Percentiles rank a stretch among this genome's conserved stretches.
These are phyloP conservation scores for Aspergillus ochraceus DNA, from an alignment of 2,329 filamentous ascomycete species.

Conservation along the genomic window DNA sequence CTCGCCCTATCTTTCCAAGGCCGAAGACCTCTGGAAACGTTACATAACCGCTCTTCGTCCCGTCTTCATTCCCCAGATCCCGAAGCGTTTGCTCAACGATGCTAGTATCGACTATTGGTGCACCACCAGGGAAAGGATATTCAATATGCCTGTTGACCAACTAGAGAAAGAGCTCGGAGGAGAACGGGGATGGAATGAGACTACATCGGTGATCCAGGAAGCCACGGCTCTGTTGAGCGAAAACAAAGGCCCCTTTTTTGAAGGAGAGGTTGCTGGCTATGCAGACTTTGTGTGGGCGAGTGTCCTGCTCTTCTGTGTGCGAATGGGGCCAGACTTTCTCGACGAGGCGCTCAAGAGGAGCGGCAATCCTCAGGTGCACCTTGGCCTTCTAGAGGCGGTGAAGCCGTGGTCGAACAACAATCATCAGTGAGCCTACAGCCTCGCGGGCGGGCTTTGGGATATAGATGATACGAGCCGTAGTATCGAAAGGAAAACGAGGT, in stretches of 20 bases:
- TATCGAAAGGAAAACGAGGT: too few species aligned
- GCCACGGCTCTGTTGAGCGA: slow-evolving; percentile 39
- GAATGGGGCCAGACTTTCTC: slow-evolving; percentile 41
- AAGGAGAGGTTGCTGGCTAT: slow-evolving; percentile 57
- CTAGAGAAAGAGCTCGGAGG: background rate
- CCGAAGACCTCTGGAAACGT: background rate
- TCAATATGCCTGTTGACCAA: background rate
- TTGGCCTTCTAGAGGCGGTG: slow-evolving; percentile 14
- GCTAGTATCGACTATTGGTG: slow-evolving; percentile 57
- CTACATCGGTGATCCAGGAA: background rate
- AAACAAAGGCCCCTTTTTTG: slow-evolving; percentile 58
- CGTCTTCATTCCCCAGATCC: slow-evolving; percentile 52
- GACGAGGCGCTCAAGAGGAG: slow-evolving; percentile 34
- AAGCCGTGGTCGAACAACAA: background rate
- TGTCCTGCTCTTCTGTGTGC: slow-evolving; percentile 47
- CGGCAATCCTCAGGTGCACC: slow-evolving; percentile 17
- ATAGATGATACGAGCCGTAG: too few species aligned
- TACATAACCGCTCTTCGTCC: slow-evolving; percentile 36
- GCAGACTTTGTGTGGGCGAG: slow-evolving; percentile 60
- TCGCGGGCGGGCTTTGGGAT: too few species aligned
- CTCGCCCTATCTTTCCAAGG: background rate
- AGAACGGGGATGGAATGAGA: background rate
- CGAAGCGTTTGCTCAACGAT: slow-evolving; percentile 53
- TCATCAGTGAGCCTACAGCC: background rate
- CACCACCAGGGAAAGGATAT: slow-evolving; percentile 47